A percentile compares a stretch with the other conserved stretches of the same genome.
phyloP scores from a whole-genome alignment of 176 grass and related monocot species.

The Lolium multiflorum region DNA sequence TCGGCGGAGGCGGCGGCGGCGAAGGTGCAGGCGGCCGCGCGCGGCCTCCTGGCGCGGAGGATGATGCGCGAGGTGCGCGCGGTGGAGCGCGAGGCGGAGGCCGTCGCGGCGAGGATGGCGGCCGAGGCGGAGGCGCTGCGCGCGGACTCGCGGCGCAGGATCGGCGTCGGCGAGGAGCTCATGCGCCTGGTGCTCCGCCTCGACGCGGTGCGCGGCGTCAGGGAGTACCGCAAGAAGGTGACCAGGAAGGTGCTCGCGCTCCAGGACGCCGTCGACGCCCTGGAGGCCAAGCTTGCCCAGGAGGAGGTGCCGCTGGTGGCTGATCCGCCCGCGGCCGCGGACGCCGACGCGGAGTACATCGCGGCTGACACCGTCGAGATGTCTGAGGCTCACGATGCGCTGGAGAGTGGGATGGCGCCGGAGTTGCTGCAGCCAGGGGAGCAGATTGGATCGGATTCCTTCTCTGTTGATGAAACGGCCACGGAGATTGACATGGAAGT shows the following conservation, averaged over 20 bases:
- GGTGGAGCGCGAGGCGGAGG: slow-evolving; percentile 49
- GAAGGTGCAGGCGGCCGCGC: slow-evolving; percentile 58
- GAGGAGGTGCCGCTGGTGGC: too few species aligned
- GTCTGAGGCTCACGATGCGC: background rate
- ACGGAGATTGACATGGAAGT: slow-evolving; percentile 31
- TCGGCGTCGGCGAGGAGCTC: slow-evolving; percentile 35
- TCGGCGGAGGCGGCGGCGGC: slow-evolving; percentile 38
- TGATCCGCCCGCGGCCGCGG: background rate
- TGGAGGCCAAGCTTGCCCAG: slow-evolving; percentile 20
- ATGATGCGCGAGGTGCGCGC: slow-evolving; percentile 23
- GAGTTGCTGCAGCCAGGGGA: background rate
- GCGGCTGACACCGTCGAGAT: slow-evolving; percentile 8
- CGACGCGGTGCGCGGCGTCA: slow-evolving; percentile 64
- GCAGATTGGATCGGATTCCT: background rate
- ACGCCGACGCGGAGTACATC: background rate
- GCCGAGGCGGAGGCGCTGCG: slow-evolving; percentile 23
- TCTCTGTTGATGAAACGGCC: background rate
- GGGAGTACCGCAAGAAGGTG: slow-evolving; percentile 70
- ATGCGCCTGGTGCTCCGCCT: slow-evolving; percentile 64
- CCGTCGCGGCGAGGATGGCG: slow-evolving; percentile 42
- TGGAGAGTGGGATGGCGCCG: background rate
- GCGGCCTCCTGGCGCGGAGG: slow-evolving; percentile 62
- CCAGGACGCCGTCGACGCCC: slow-evolving; percentile 70
- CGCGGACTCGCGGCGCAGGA: background rate
- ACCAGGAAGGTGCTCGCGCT: slow-evolving; percentile 60